phyloP scores from a whole-genome alignment of 2,329 filamentous ascomycete species.

The Nemania sp. region DNA sequence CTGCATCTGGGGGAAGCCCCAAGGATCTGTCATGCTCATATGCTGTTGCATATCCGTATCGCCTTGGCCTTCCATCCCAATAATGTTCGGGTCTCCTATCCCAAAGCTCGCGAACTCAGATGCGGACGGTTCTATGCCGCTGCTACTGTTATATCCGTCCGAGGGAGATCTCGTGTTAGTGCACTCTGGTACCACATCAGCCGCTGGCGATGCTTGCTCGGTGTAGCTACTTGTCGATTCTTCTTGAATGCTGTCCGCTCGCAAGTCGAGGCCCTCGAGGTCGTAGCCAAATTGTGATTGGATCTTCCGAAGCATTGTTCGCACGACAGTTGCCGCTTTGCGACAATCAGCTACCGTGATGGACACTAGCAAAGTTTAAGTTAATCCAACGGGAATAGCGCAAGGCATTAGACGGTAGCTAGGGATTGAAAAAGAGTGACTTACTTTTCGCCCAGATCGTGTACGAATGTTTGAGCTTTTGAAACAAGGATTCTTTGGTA shows the following conservation, averaged over 20 bases:
- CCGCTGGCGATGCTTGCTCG: slow-evolving; percentile 23
- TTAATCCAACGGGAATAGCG: slow-evolving; percentile 26
- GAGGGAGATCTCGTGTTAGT: background rate
- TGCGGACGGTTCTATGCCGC: slow-evolving; percentile 13
- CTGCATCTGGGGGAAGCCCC: slow-evolving; percentile 30
- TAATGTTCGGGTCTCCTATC: slow-evolving; percentile 19
- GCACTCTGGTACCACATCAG: slow-evolving; percentile 25
- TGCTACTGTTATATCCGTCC: slow-evolving; percentile 8
- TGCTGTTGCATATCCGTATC: slow-evolving; percentile 13
- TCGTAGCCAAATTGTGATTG: slow-evolving; percentile 31
- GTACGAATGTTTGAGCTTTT: slow-evolving; percentile 48
- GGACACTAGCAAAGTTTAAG: slow-evolving; percentile 35
- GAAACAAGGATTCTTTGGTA: slow-evolving; percentile 45
- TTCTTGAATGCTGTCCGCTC: background rate
- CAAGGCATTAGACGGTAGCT: background rate
- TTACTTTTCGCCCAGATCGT: slow-evolving; percentile 46
- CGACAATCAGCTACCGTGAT: slow-evolving; percentile 44
- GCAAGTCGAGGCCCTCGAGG: slow-evolving; percentile 7
- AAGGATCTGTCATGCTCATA: slow-evolving; percentile 26
- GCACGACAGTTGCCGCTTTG: slow-evolving; percentile 51
- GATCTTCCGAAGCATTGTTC: slow-evolving; percentile 50
- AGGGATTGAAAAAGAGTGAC: background rate
- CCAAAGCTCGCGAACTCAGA: slow-evolving; percentile 26
- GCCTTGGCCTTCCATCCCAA: background rate
- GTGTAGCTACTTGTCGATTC: slow-evolving; percentile 6